Conservation (phyloP, 2,329 filamentous ascomycete genomes). For the Sphaerulina vaccinii region DNA sequence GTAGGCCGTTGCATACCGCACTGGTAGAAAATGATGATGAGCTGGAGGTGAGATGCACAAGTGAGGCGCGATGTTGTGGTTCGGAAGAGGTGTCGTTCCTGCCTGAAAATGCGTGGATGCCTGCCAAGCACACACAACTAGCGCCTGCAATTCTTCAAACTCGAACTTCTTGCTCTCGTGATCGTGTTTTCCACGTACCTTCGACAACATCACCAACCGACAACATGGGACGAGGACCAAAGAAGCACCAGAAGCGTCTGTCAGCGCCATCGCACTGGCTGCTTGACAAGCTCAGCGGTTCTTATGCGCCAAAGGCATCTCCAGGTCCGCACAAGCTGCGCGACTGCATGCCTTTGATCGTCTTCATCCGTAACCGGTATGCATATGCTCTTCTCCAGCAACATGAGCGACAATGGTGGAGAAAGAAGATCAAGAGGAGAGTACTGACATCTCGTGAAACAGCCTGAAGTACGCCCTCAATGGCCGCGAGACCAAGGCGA, state of each 20-base stretch:
- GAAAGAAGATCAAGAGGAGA: neutral
- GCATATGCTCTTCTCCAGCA: slow-evolving; percentile 17
- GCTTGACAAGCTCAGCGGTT: slow-evolving; percentile 97
- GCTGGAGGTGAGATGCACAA: too few relatives aligned
- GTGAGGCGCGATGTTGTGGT: too few relatives aligned
- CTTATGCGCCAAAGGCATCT: slow-evolving; percentile 65
- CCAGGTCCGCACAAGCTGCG: slow-evolving; percentile 98
- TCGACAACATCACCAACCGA: slow-evolving; percentile 35
- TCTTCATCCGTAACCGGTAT: slow-evolving; percentile 83
- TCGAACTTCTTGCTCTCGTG: slow-evolving; percentile 12
- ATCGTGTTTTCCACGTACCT: slow-evolving; percentile 20
- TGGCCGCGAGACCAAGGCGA: slow-evolving; percentile 93
- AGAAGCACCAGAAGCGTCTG: slow-evolving; percentile 94
- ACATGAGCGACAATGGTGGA: neutral
- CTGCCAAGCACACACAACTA: slow-evolving; percentile 1
- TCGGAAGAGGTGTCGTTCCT: too few relatives aligned
- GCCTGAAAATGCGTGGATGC: too few relatives aligned
- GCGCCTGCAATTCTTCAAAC: slow-evolving; percentile 3
- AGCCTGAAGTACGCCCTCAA: slow-evolving; percentile 99
- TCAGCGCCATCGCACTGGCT: slow-evolving; percentile 99
- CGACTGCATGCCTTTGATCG: slow-evolving; percentile 97
- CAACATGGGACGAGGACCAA: slow-evolving; percentile 64
- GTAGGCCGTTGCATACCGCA: too few relatives aligned
- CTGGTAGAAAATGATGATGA: too few relatives aligned
- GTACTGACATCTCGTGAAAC: slow-evolving; percentile 25